phyloP scores from a whole-genome alignment of 78 protist species.

The Bodo saltans region DNA sequence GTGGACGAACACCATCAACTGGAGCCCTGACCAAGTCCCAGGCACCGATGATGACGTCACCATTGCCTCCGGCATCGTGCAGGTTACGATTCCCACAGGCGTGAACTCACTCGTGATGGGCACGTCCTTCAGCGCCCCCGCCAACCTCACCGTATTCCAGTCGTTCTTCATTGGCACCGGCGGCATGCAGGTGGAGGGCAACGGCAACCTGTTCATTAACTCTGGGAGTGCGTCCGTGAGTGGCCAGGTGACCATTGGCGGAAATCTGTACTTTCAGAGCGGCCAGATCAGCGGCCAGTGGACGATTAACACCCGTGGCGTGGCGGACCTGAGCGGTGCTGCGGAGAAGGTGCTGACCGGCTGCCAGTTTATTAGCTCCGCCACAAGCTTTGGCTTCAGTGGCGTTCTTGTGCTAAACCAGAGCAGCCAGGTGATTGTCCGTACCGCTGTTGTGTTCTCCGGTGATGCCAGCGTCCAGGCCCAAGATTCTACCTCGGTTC shows the following conservation, averaged over 20 bases:
- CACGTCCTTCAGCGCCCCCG: background rate
- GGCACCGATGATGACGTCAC: slow-evolving; percentile 14
- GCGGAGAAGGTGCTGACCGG: background rate
- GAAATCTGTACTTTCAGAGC: background rate
- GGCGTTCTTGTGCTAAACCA: background rate
- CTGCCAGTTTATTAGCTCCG: background rate
- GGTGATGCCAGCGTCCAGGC: background rate
- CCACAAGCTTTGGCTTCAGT: background rate
- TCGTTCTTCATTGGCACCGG: background rate
- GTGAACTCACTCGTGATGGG: slow-evolving; percentile 3
- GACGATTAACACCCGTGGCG: background rate
- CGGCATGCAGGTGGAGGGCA: background rate
- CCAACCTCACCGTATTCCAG: slow-evolving; percentile 1
- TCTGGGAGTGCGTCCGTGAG: background rate
- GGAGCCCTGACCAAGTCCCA: slow-evolving; percentile 17
- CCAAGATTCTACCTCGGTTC: background rate
- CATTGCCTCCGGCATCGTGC: slow-evolving; percentile 7
- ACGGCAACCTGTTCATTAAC: background rate
- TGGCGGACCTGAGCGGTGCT: background rate
- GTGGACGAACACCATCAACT: slow-evolving; percentile 10
- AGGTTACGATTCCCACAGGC: background rate
- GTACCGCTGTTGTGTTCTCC: background rate
- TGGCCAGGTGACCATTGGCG: background rate
- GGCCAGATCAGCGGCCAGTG: background rate
- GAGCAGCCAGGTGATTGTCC: background rate